Evolutionary conservation across 2,329 filamentous ascomycete genomes (phyloP), one percentile per base, ranked within the genome.

Genomic region (Claviceps sp.): DNA sequence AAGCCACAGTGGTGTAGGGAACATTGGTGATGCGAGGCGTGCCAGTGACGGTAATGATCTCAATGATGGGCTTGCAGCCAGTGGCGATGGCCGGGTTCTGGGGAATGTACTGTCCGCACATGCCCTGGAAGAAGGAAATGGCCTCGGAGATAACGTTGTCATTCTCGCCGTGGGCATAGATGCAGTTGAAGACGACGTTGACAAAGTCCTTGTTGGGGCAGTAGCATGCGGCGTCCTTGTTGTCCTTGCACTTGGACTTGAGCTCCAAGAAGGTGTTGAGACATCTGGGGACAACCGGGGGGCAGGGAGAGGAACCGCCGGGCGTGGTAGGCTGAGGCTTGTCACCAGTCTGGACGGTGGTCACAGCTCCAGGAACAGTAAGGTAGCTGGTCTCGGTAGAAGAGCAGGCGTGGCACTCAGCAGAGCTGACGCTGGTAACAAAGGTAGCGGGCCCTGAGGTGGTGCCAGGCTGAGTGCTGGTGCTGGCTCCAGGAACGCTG

Each of bases 71-170:
- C 24, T 85, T 81, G 59, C 88, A 81, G 56, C 79, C 82, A 48
- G 86, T 94, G 63, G 88, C 79, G 62, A 97, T 87, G 57, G 77
- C 87, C n/a, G 90, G 89, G 78, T 96, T 95, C 65, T 78, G 61
- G 16, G 77, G 73, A 38, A 88, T 77, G 69, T 84, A 84, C 50
- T 77, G 71, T 53, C 86, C 89, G 73, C 91, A 97, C 70, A 97
- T 87, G 66, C 90, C 90, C 69, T 90, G 84, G 75, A 96, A 85
- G 80, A 87, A 95, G 61, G 79, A 78, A 54, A 93, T 77, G 55
- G 89, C 87, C 60, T 81, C 71, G 51, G 80, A 74, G 60, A 91
- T 76, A 64, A 87, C 78, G 46, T 78, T 72, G 55, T 83, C 77
- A 54, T 77, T 76, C 54, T 77, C 75, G 57, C 83, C 85, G 76